Conservation (phyloP, 768 basidiomycete genomes). For the Cystobasidium ongulense region DNA sequence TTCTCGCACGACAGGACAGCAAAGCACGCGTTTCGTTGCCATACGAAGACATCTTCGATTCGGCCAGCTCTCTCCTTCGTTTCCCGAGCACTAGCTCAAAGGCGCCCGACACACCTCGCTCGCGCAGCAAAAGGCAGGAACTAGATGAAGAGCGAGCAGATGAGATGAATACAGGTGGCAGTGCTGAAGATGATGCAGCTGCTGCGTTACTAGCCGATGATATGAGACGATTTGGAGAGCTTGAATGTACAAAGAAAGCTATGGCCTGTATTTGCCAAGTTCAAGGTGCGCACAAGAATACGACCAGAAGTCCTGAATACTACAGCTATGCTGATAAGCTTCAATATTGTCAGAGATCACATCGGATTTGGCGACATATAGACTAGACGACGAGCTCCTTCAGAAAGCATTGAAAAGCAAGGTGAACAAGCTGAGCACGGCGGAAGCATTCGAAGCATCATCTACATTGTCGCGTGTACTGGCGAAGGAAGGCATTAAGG, state of each 20-base stretch:
- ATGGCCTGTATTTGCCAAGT: constrained; percentile 15
- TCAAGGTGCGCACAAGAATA: constrained; percentile 10
- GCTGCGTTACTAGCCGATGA: neutral
- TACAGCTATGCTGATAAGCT: neutral
- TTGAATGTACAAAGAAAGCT: neutral
- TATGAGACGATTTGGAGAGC: constrained; percentile 11
- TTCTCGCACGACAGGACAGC: neutral
- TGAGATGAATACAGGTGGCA: neutral
- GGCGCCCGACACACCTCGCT: neutral
- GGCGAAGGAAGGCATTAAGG: constrained; percentile 22
- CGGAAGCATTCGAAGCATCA: neutral
- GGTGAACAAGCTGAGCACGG: neutral
- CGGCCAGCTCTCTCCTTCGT: neutral
- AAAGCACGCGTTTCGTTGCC: constrained; percentile 25
- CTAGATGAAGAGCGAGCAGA: neutral
- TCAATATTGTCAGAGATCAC: neutral
- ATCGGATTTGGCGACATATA: constrained; percentile 15
- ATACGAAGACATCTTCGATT: constrained; percentile 32
- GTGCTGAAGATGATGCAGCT: constrained; percentile 4
- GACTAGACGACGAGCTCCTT: constrained; percentile 6
- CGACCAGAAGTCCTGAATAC: neutral
- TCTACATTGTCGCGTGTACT: neutral
- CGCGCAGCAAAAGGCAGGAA: neutral
- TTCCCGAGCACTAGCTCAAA: neutral
- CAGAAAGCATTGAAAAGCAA: neutral